Conservation (phyloP, 2,329 filamentous ascomycete species). For the Thermoascus crustaceus region DNA sequence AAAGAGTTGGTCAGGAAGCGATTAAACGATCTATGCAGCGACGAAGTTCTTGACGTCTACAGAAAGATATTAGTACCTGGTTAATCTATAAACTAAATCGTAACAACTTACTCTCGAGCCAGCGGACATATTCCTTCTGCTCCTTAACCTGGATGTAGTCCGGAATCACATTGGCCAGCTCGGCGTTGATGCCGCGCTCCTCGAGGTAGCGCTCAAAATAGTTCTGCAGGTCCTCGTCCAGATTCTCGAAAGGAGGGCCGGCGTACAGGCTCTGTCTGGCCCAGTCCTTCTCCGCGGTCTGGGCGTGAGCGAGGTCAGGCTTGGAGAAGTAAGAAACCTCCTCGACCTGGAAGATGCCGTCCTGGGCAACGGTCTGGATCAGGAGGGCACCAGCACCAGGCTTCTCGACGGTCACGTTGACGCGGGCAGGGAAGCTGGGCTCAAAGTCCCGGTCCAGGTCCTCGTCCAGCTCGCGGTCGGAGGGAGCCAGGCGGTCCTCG, state of each 20-base stretch:
- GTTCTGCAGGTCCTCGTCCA: conserved; percentile 91
- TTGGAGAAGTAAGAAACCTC: conserved; percentile 84
- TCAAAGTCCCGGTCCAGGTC: conserved; percentile 40
- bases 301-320: conserved; percentile 65
- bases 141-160: conserved; percentile 98
- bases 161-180: conserved; percentile 80
- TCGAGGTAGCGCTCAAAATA: conserved; percentile 90
- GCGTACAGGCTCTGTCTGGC: conserved; percentile 71
- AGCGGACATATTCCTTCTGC: conserved; percentile 90
- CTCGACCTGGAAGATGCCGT: conserved; percentile 79
- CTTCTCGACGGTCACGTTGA: conserved; percentile 86
- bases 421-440: conserved; percentile 65
- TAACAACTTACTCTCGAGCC: conserved; percentile 66
- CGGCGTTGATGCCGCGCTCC: conserved; percentile 82
- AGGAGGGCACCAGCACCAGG: conserved; percentile 73
- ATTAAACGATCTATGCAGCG: too few relatives aligned
- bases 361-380: conserved; percentile 78
- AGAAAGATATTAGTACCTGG: too few relatives aligned
- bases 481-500: conserved; percentile 49
- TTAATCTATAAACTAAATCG: too few relatives aligned
- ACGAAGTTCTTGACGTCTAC: too few relatives aligned
- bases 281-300: conserved; percentile 69
- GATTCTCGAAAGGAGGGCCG: conserved; percentile 84
- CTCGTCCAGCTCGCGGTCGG: conserved; percentile 51
- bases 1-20: too few relatives aligned